Conservation (phyloP, 768 basidiomycete genomes). For the Tulasnella sp. region DNA sequence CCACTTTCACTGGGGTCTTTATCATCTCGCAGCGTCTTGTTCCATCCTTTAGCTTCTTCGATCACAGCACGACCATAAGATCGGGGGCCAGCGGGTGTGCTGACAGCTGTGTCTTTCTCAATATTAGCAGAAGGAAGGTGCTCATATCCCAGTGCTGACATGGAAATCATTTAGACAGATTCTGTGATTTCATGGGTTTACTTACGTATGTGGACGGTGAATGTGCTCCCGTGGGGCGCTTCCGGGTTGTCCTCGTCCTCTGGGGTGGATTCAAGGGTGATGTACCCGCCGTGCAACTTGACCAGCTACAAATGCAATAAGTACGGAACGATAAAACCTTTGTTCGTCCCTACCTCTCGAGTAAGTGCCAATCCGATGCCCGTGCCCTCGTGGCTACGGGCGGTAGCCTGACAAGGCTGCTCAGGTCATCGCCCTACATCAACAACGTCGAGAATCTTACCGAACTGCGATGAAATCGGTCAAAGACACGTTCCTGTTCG, state of each 20-base stretch:
- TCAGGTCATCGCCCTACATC: neutral
- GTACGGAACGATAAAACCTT: neutral
- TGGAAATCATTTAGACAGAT: neutral
- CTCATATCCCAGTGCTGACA: constrained; percentile 36
- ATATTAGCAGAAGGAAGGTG: constrained; percentile 39
- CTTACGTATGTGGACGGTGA: constrained; percentile 38
- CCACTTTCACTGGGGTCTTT: constrained; percentile 7
- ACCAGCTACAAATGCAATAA: constrained; percentile 33
- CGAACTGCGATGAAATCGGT: constrained; percentile 42
- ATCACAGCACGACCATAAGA: constrained; percentile 40
- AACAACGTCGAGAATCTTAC: constrained; percentile 25
- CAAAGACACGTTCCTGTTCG: constrained; percentile 38
- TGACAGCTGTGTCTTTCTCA: constrained; percentile 30
- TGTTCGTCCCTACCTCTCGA: constrained; percentile 31
- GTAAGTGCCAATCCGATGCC: constrained; percentile 43
- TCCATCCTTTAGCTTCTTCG: constrained; percentile 43
- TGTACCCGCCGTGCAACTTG: constrained; percentile 40
- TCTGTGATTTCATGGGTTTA: neutral
- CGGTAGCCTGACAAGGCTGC: constrained; percentile 34
- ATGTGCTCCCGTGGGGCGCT: constrained; percentile 40
- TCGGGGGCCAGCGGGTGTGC: constrained; percentile 22
- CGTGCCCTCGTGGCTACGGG: constrained; percentile 40
- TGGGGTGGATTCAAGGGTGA: constrained; percentile 37
- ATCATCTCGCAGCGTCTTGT: constrained; percentile 13
- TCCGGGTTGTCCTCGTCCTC: constrained; percentile 35